These are phyloP conservation scores for Mariannaea elegans DNA, from an alignment of 2,329 filamentous ascomycete genomes.

Conservation along the genomic window DNA sequence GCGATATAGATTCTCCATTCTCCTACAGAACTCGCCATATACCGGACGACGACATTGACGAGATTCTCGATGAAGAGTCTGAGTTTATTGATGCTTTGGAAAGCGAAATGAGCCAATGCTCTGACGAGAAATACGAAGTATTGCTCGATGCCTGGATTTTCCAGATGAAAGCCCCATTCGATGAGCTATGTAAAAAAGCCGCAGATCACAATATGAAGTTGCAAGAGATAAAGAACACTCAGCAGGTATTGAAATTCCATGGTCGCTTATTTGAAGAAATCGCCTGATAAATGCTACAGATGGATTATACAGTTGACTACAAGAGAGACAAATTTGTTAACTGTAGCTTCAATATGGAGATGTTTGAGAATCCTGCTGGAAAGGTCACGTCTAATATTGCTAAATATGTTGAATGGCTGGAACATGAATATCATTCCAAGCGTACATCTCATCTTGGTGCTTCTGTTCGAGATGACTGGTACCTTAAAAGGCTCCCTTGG, in stretches of 20 bases:
- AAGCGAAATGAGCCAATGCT: neutral
- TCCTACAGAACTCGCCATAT: neutral
- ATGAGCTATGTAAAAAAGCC: neutral
- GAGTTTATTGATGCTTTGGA: slow-evolving; percentile 1
- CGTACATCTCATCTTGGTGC: neutral
- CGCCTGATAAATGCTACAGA: neutral
- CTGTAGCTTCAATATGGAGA: too few relatives aligned
- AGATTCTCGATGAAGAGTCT: slow-evolving; percentile 3
- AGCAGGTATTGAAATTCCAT: neutral
- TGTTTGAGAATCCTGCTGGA: neutral
- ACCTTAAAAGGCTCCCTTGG: neutral
- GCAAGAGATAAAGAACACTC: neutral
- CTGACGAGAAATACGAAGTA: neutral
- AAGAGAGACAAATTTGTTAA: neutral
- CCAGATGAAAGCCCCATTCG: neutral
- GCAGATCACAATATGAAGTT: too few relatives aligned
- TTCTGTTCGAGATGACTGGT: neutral
- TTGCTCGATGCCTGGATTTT: neutral
- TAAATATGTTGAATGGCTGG: neutral
- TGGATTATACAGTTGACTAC: neutral
- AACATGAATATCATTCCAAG: neutral
- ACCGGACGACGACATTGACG: neutral
- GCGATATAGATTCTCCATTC: neutral
- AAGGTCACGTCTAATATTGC: neutral
- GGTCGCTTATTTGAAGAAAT: neutral